These are phyloP conservation scores for Aphanomyces cochlioides DNA, from an alignment of 352 stramenopile species.

Conservation along the genomic window DNA sequence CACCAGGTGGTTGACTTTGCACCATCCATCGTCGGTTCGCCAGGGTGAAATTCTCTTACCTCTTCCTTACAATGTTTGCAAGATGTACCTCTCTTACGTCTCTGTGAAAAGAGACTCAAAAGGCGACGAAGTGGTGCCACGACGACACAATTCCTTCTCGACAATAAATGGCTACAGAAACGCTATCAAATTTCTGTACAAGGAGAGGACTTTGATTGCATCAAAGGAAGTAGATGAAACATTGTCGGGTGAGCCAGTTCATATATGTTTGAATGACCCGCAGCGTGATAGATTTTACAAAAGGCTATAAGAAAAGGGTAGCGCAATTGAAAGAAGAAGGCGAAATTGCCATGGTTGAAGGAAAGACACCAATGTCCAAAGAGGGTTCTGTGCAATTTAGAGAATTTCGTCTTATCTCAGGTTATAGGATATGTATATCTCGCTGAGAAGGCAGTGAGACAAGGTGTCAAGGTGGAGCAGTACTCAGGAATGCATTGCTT, in stretches of 20 bases:
- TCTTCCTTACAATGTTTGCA: neutral
- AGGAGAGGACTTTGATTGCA: neutral
- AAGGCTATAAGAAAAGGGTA: neutral
- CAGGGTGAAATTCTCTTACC: neutral
- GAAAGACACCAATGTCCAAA: neutral
- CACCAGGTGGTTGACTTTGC: neutral
- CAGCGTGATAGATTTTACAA: neutral
- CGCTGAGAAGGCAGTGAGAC: neutral
- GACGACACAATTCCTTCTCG: neutral
- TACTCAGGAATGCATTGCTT: neutral
- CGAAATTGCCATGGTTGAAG: neutral
- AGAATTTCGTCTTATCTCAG: neutral
- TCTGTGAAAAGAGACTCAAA: neutral
- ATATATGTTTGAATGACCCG: neutral
- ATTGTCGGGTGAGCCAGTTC: neutral
- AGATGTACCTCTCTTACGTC: neutral
- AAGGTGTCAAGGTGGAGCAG: neutral
- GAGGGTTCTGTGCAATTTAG: neutral
- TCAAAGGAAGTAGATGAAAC: conserved; percentile 1
- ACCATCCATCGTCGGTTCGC: neutral
- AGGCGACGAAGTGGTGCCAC: neutral
- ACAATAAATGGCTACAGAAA: conserved; percentile 10
- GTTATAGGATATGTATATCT: neutral
- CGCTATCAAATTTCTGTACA: conserved; percentile 16
- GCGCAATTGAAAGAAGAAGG: neutral